Evolutionary conservation across 306 rosid species (phyloP), one percentile per base, ranked within the genome.

Genomic region (Benincasa hispida): DNA sequence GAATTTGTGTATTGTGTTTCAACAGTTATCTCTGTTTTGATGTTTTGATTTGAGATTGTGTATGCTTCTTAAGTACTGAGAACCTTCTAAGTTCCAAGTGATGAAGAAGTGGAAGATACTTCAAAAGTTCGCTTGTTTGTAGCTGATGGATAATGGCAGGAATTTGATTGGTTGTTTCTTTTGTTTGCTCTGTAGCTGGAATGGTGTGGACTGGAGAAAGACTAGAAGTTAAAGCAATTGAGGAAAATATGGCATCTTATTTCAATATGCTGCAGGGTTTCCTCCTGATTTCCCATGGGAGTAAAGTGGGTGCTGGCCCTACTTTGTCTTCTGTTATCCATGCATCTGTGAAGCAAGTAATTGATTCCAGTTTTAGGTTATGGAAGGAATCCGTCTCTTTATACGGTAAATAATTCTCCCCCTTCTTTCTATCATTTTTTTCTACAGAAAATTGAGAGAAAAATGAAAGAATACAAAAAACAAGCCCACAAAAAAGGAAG

Each of bases 151-250:
- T 34, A 53, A 74, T 54, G 66, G 22, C 28, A 48, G 6, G 61
- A 72, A 53, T 51, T 28, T 51, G 35, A 51, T 51, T 73, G 61
- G 65, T 54, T 55, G 11, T 21, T 6, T 75, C 27, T 60, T 78
- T 14, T 59, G 34, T 76, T 70, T 66, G 25, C 79, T 77, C 10
- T 84, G 85, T 79, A 95, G 99, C 81, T 77, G 99, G 99, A 83
- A 87, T 95, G 96, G 89, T 95, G 73, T 95, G 98, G 99, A 85
- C 82, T 14, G 97, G 95, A 80, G 91, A 87, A 21, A 70, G 79
- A 56, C 91, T 84, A 2, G 84, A 82, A 17, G 80, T 73, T 34
- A 89, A 65, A 80, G 89, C 87, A 84, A 63, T 94, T 62, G 93
- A 95, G 75, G 96, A 92, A 82, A 92, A 60, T 77, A 90, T 95